Evolutionary conservation across 352 stramenopile genomes (phyloP).

Genomic region (Pythium monospermum): DNA sequence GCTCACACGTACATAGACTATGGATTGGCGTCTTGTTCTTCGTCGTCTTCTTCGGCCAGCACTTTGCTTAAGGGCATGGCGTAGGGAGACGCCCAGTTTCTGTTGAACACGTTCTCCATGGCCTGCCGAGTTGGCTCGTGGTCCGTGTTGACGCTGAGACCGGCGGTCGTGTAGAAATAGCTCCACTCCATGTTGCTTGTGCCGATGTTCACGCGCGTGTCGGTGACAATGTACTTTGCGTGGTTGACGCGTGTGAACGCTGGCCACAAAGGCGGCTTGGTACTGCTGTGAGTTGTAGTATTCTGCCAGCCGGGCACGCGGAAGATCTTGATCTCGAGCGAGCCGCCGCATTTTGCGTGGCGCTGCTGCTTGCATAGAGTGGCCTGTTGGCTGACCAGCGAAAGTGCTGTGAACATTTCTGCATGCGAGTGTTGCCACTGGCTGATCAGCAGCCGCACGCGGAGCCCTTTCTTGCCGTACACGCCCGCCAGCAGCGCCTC

Average conservation of each 20-base stretch:
- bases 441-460: slow-evolving; percentile 63
- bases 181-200: slow-evolving; percentile 87
- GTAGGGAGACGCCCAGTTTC: slow-evolving; percentile 77
- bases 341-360: slow-evolving; percentile 34
- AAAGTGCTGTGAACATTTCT: slow-evolving; percentile 51
- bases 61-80: slow-evolving; percentile 28
- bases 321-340: slow-evolving; percentile 69
- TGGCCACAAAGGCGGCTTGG: slow-evolving; percentile 36
- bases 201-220: slow-evolving; percentile 73
- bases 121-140: slow-evolving; percentile 41
- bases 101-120: slow-evolving; percentile 59
- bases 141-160: slow-evolving; percentile 75
- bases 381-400: slow-evolving; percentile 41
- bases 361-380: slow-evolving; percentile 33
- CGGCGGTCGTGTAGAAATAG: slow-evolving; percentile 83
- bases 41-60: background rate
- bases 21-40: too few species aligned
- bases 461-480: slow-evolving; percentile 48
- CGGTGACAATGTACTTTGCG: slow-evolving; percentile 82
- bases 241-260: slow-evolving; percentile 78
- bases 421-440: slow-evolving; percentile 65
- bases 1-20: background rate
- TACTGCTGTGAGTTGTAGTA: slow-evolving; percentile 29
- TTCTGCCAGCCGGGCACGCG: slow-evolving; percentile 72
- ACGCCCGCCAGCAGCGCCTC: slow-evolving; percentile 54